Conservation (phyloP, 306 rosid species). For the Sechiopsis laciniata region DNA sequence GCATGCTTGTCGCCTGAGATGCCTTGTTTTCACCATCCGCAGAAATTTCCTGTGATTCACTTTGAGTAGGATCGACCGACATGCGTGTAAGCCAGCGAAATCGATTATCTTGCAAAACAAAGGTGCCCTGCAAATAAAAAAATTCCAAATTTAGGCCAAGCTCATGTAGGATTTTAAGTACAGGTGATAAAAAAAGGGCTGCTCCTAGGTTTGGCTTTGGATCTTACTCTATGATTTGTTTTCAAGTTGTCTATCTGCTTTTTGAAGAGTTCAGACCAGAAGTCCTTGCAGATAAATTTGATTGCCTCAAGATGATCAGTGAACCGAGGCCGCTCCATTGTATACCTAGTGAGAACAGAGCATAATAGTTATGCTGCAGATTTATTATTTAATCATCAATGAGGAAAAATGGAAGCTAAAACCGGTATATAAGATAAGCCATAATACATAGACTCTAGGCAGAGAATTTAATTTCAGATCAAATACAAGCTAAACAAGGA, state of each 20-base stretch:
- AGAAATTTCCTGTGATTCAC: conserved; percentile 50
- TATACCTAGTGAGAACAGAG: conserved; percentile 42
- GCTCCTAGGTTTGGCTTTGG: conserved; percentile 11
- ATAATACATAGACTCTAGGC: not conserved
- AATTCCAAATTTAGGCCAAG: conserved; percentile 11
- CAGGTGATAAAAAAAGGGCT: not conserved
- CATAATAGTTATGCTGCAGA: not conserved
- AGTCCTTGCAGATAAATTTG: conserved; percentile 97
- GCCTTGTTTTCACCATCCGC: conserved; percentile 53
- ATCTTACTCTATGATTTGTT: conserved; percentile 81
- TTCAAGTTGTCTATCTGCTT: conserved; percentile 97
- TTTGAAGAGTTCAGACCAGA: conserved; percentile 96
- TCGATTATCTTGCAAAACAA: conserved; percentile 87
- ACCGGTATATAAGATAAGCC: not conserved
- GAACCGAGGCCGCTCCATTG: conserved; percentile 95
- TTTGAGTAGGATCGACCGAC: conserved; percentile 60
- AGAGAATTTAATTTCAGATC: not conserved
- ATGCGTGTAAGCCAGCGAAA: conserved; percentile 84
- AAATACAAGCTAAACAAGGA: not conserved
- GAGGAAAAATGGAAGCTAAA: not conserved
- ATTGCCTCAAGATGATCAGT: conserved; percentile 90
- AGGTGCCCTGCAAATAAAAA: conserved; percentile 60
- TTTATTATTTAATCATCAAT: not conserved
- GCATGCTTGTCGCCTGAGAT: conserved; percentile 73
- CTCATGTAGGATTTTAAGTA: conserved; percentile 2